These are phyloP conservation scores for Phytophthora cryptogea DNA, from an alignment of 352 stramenopile species.

Conservation along the genomic window DNA sequence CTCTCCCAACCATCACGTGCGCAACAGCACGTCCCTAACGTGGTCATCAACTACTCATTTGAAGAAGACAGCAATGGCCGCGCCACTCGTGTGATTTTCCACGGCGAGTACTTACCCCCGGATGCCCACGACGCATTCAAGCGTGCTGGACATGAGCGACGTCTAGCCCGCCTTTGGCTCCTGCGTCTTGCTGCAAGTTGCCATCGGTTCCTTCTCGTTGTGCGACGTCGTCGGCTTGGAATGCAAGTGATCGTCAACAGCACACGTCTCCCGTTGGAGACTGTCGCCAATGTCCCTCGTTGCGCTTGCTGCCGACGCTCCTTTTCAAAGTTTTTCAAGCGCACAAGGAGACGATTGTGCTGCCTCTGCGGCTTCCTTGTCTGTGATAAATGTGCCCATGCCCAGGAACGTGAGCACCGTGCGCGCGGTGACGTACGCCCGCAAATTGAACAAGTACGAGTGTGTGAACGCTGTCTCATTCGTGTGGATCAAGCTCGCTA, in stretches of 20 bases:
- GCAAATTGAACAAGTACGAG: conserved; percentile 44
- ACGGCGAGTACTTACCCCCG: conserved; percentile 41
- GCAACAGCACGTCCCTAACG: conserved; percentile 38
- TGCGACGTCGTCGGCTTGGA: conserved; percentile 48
- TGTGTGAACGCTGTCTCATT: conserved; percentile 51
- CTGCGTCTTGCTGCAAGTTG: conserved; percentile 38
- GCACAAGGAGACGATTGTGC: conserved; percentile 40
- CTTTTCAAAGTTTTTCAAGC: conserved; percentile 39
- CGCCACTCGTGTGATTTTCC: conserved; percentile 46
- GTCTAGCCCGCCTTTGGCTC: conserved; percentile 31
- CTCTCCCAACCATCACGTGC: conserved; percentile 1
- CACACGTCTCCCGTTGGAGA: conserved; percentile 32
- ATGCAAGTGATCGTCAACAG: conserved; percentile 49
- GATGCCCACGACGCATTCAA: conserved; percentile 30
- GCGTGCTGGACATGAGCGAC: conserved; percentile 32
- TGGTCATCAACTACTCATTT: conserved; percentile 52
- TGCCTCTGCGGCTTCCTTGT: conserved; percentile 57
- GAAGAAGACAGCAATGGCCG: conserved; percentile 40
- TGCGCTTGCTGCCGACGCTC: conserved; percentile 52
- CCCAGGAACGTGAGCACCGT: conserved; percentile 44
- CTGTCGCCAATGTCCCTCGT: conserved; percentile 22
- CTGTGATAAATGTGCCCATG: conserved; percentile 50
- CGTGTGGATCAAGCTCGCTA: conserved; percentile 50
- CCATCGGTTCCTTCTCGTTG: conserved; percentile 45
- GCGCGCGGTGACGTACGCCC: conserved; percentile 31